Percentiles rank a stretch among this genome's conserved stretches.
Conservation (phyloP, 2,329 filamentous ascomycete species). For the Emericellopsis atlantica region DNA sequence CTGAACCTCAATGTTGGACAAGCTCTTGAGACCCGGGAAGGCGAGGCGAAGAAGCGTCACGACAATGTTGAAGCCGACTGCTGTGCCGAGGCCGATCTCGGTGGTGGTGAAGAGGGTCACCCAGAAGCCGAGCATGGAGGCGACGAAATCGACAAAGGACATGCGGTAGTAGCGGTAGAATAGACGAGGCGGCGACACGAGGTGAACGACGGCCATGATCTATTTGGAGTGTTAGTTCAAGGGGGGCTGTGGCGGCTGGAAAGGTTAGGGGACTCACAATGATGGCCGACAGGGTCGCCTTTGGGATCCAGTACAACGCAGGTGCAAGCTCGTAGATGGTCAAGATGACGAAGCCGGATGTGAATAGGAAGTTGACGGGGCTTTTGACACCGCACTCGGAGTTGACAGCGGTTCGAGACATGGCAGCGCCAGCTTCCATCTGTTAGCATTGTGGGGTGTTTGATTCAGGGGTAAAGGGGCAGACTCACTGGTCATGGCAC, state of each 20-base stretch:
- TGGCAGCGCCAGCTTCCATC: conserved; percentile 40
- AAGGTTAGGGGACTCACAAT: conserved; percentile 26
- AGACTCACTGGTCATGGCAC: conserved; percentile 36
- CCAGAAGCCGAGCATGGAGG: conserved; percentile 52
- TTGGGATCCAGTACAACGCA: conserved; percentile 55
- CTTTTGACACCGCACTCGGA: conserved; percentile 50
- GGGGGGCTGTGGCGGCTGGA: neutral
- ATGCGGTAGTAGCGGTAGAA: conserved; percentile 55
- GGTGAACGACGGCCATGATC: conserved; percentile 50
- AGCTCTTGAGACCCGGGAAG: conserved; percentile 29
- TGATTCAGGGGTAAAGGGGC: neutral
- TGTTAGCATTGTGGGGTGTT: neutral
- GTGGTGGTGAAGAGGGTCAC: conserved; percentile 48
- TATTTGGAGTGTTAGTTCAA: conserved; percentile 6
- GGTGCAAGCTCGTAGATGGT: conserved; percentile 49
- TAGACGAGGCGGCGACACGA: conserved; percentile 43
- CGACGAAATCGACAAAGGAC: conserved; percentile 51
- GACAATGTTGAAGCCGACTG: conserved; percentile 51
- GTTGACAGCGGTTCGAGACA: conserved; percentile 57
- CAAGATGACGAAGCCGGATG: conserved; percentile 47
- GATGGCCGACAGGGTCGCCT: conserved; percentile 50
- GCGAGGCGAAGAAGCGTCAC: conserved; percentile 47
- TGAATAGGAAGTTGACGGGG: conserved; percentile 47
- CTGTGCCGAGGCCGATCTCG: conserved; percentile 44
- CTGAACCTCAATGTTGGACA: conserved; percentile 14